Evolutionary conservation across 1,139 yeast genomes (phyloP).

Genomic region (Pichia sp.): DNA sequence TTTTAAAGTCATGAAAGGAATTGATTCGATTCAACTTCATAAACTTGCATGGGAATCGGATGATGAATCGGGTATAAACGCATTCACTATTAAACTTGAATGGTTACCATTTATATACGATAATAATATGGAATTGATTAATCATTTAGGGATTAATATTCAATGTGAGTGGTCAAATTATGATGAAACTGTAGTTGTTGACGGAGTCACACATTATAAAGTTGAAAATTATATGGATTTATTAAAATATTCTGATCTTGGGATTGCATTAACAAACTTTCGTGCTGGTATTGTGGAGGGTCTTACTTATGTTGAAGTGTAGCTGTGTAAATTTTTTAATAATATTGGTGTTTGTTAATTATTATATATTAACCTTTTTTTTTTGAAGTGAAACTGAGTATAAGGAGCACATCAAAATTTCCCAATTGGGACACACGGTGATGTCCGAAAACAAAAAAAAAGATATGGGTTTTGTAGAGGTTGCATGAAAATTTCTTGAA

Average conservation of each 20-base stretch:
- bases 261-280: constrained; percentile 58
- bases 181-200: constrained; percentile 35
- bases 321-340: not conserved
- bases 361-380: not conserved
- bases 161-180: constrained; percentile 74
- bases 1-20: constrained; percentile 54
- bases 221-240: constrained; percentile 70
- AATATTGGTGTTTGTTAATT: not conserved
- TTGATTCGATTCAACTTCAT: constrained; percentile 54
- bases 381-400: not conserved
- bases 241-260: constrained; percentile 55
- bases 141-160: constrained; percentile 46
- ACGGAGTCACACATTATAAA: constrained; percentile 33
- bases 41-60: constrained; percentile 50
- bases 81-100: constrained; percentile 59
- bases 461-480: too few species aligned
- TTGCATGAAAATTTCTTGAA: not conserved
- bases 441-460: not conserved
- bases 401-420: not conserved
- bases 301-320: constrained; percentile 19
- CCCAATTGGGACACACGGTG: not conserved
- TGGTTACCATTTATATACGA: constrained; percentile 66
- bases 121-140: constrained; percentile 22
- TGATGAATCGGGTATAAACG: constrained; percentile 14
- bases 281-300: constrained; percentile 60